Base-by-base conservation (phyloP, 495 filamentous ascomycete species). In the Peziza echinospora region DNA sequence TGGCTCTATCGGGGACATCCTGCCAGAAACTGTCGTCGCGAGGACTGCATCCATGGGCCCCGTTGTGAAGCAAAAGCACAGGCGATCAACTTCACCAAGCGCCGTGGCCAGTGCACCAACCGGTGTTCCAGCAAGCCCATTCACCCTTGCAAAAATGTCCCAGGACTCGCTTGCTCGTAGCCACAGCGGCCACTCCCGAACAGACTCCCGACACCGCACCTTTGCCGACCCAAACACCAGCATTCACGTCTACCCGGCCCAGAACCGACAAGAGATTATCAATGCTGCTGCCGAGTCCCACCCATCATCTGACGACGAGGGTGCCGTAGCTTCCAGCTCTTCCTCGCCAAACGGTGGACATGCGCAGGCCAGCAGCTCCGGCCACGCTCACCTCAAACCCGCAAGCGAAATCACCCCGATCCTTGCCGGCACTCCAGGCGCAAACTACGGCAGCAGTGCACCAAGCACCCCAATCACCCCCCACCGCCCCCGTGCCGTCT, bases 191-290 rank as follows among this genome's bases (percentile, higher is more conserved):
- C 43, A 56, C 55, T 2, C 30, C 48, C 53, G 30, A 43, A 63
- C 47, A 39, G 64, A 52, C 42, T 57, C 26, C 45, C 53, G 28
- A 60, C 60, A 11, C 57, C 63, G 37, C 49, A 63, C 9, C 46
- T 54, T 52, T 50, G 57, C 42, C 47, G 60, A 60, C 5, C 63
- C 63, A 5, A 44, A 53, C 16, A 65, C 63, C 37, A 78, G 87
- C 49, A 80, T 93, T 48, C 75, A 76, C 51, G 79, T 86, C 26
- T 80, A 93, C 57, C 89, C 89, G n/a, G 77, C 81, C 10, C 84
- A 78, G 50, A 83, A 93, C 61, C 68, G 89, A 55, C 82, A 92
- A 53, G 80, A 87, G 5, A 89, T 97, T 49, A 87, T 94, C 49
- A 78, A 75, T 4, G 80, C 82, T 2, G 76, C 53, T 65, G 72